Evolutionary conservation across 1,139 yeast species (phyloP).

Genomic region (Suhomyces wounanorum): DNA sequence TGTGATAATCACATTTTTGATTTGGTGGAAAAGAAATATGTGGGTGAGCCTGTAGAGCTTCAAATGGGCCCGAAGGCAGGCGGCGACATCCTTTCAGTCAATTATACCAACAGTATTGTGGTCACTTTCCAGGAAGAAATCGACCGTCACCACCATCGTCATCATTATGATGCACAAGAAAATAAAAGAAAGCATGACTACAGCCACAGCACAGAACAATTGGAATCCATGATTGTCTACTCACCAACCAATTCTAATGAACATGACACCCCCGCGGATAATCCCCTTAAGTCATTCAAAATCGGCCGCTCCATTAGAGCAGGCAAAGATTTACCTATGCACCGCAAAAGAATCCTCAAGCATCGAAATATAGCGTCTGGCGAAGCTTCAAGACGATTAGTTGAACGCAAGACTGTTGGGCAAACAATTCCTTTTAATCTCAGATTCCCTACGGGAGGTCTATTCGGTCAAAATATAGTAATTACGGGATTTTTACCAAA

Average conservation of each 20-base stretch:
- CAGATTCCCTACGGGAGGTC: slow-evolving; percentile 58
- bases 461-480: slow-evolving; percentile 64
- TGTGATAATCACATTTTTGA: slow-evolving; percentile 55
- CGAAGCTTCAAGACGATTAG: neutral
- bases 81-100: slow-evolving; percentile 29
- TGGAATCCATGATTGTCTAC: slow-evolving; percentile 43
- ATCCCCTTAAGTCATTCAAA: slow-evolving; percentile 41
- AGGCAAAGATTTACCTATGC: slow-evolving; percentile 36
- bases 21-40: slow-evolving; percentile 48
- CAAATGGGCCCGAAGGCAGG: slow-evolving; percentile 18
- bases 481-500: slow-evolving; percentile 58
- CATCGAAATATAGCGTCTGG: neutral
- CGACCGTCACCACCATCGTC: slow-evolving; percentile 19
- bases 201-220: slow-evolving; percentile 12
- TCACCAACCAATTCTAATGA: slow-evolving; percentile 28
- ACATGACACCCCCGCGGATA: slow-evolving; percentile 18
- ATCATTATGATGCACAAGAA: slow-evolving; percentile 5
- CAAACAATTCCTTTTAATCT: slow-evolving; percentile 43
- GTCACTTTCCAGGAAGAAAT: slow-evolving; percentile 36
- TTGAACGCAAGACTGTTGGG: slow-evolving; percentile 10
- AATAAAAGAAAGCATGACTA: slow-evolving; percentile 8
- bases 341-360: slow-evolving; percentile 17
- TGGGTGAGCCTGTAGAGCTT: slow-evolving; percentile 35
- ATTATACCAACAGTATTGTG: slow-evolving; percentile 37
- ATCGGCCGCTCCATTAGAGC: slow-evolving; percentile 36